phyloP scores from a whole-genome alignment of 1,284 basidiomycete species.

The Cystobasidium slooffiae region DNA sequence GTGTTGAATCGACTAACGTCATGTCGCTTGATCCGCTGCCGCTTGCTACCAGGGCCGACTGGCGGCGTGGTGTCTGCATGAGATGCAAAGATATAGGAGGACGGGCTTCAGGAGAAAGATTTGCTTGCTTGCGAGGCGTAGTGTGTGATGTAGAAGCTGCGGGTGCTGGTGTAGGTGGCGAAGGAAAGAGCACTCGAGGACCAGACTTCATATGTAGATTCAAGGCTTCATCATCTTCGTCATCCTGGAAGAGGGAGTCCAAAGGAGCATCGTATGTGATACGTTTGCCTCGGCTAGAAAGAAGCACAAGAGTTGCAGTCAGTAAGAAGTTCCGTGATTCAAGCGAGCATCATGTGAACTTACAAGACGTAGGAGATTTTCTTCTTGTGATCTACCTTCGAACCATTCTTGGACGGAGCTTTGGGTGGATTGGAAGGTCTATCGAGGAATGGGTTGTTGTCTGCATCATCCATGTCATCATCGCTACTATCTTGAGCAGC shows the following conservation, averaged over 20 bases:
- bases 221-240: conserved; percentile 25
- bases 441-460: conserved; percentile 37
- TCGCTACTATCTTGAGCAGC: conserved; percentile 10
- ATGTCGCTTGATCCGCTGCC: background rate
- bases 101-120: conserved; percentile 12
- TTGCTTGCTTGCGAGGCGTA: conserved; percentile 2
- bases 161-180: conserved; percentile 21
- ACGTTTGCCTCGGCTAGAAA: conserved; percentile 40
- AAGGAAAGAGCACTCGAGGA: conserved; percentile 40
- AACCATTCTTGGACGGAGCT: conserved; percentile 23
- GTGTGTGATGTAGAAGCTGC: background rate
- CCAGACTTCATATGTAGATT: conserved; percentile 29
- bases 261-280: conserved; percentile 41
- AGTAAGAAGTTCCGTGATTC: background rate
- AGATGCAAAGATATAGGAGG: conserved; percentile 15
- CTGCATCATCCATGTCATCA: conserved; percentile 39
- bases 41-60: background rate
- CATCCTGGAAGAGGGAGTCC: conserved; percentile 31
- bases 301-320: background rate
- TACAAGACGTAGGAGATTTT: conserved; percentile 44
- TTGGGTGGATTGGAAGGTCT: background rate
- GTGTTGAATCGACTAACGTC: background rate
- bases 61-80: conserved; percentile 42
- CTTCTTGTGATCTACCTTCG: conserved; percentile 3
- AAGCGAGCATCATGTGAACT: background rate